These are phyloP conservation scores for Eremochloa ophiuroides DNA, from an alignment of 176 grass and related monocot species.

Conservation along the genomic window DNA sequence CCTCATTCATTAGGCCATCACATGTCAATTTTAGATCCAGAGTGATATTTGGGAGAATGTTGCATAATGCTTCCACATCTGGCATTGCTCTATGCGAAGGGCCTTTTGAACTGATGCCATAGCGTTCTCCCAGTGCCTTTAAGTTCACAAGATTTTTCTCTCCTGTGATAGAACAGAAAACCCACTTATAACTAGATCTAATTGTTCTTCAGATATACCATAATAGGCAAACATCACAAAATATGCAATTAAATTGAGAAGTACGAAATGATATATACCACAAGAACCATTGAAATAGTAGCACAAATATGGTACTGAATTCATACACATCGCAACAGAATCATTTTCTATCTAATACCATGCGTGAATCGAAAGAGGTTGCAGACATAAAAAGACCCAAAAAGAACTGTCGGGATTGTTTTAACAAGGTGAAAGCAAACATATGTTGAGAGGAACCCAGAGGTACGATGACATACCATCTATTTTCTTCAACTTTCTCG, in stretches of 20 bases:
- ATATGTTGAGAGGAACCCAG: background rate
- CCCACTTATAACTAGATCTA: background rate
- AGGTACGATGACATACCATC: constrained; percentile 38
- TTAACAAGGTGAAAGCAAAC: constrained; percentile 14
- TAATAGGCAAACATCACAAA: background rate
- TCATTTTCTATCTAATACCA: background rate
- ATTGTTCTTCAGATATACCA: constrained; percentile 7
- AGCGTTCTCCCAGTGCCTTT: constrained; percentile 41
- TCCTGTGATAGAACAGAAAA: constrained; percentile 47
- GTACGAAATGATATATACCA: background rate
- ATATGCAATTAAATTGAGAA: background rate
- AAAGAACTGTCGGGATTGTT: background rate
- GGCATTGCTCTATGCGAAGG: constrained; percentile 70
- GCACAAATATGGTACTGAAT: background rate
- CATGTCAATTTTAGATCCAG: constrained; percentile 55
- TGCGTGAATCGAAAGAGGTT: background rate
- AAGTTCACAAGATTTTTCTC: background rate
- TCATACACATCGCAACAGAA: constrained; percentile 3
- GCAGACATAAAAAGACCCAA: background rate
- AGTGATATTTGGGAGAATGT: constrained; percentile 52
- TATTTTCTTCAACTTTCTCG: constrained; percentile 42
- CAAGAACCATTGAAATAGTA: background rate
- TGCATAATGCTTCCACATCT: constrained; percentile 52
- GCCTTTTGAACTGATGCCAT: constrained; percentile 17
- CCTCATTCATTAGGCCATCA: constrained; percentile 33